Evolutionary conservation across 2,329 filamentous ascomycete genomes (phyloP).

Genomic region (Paecilomyces variotii): DNA sequence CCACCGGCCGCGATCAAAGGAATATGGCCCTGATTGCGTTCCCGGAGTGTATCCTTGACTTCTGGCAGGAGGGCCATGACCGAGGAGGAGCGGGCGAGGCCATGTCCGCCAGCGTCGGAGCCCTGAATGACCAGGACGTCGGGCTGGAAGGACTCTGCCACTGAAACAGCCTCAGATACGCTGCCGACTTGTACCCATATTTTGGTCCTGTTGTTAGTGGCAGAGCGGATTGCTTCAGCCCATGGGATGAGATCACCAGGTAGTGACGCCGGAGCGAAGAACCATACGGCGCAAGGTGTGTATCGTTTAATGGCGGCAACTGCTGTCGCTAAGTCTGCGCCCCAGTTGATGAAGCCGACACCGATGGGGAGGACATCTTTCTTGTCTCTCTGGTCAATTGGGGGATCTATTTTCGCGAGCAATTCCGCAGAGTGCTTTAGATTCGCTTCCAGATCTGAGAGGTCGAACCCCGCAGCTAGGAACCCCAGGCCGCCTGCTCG

Average conservation of each 20-base stretch:
- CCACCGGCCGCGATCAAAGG: slow-evolving; percentile 47
- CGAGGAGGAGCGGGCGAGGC: slow-evolving; percentile 38
- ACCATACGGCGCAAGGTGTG: slow-evolving; percentile 31
- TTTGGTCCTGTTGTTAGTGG: slow-evolving; percentile 31
- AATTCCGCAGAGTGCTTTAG: slow-evolving; percentile 20
- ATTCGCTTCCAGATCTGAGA: slow-evolving; percentile 19
- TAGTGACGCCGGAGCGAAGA: slow-evolving; percentile 27
- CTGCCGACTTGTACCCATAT: slow-evolving; percentile 49
- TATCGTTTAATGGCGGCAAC: slow-evolving; percentile 23
- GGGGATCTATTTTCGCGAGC: slow-evolving; percentile 7
- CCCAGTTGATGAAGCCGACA: slow-evolving; percentile 35
- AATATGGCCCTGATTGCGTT: slow-evolving; percentile 21
- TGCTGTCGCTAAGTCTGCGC: slow-evolving; percentile 20
- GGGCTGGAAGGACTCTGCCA: slow-evolving; percentile 28
- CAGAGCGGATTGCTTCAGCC: slow-evolving; percentile 33
- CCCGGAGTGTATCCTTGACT: slow-evolving; percentile 33
- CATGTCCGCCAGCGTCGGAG: slow-evolving; percentile 48
- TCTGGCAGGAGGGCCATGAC: slow-evolving; percentile 46
- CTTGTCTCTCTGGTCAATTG: slow-evolving; percentile 4
- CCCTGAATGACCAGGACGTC: slow-evolving; percentile 49
- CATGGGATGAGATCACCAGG: slow-evolving; percentile 19
- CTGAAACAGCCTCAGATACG: slow-evolving; percentile 39
- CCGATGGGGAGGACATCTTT: slow-evolving; percentile 27
- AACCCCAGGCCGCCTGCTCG: slow-evolving; percentile 48
- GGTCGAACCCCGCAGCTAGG: slow-evolving; percentile 49